Evolutionary conservation across 306 rosid genomes (phyloP).

Genomic region (Begonia masoniana): DNA sequence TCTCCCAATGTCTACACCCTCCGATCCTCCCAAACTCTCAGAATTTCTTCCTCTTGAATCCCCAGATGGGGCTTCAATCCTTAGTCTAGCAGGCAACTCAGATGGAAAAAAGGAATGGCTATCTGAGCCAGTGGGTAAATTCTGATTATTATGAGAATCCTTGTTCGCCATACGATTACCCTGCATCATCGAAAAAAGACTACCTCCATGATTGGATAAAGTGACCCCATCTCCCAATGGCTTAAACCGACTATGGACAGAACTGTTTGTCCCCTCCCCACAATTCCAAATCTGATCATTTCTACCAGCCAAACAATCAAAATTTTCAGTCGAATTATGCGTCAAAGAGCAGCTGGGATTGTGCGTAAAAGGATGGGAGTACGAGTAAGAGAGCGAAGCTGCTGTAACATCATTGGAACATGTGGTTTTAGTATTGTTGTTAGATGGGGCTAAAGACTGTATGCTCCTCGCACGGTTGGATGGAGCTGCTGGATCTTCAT

Average conservation of each 20-base stretch:
- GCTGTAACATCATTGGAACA: slow-evolving; percentile 76
- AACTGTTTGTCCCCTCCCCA: slow-evolving; percentile 97
- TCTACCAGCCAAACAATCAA: slow-evolving; percentile 57
- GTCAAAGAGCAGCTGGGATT: slow-evolving; percentile 93
- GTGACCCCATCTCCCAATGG: slow-evolving; percentile 86
- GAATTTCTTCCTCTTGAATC: slow-evolving; percentile 78
- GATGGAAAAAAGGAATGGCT: slow-evolving; percentile 85
- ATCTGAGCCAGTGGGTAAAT: slow-evolving; percentile 65
- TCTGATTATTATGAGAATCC: slow-evolving; percentile 24
- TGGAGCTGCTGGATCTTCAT: slow-evolving; percentile 31
- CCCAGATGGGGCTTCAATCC: slow-evolving; percentile 53
- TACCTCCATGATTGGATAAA: slow-evolving; percentile 54
- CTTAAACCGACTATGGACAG: slow-evolving; percentile 96
- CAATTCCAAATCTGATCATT: slow-evolving; percentile 92
- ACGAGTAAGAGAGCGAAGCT: slow-evolving; percentile 75
- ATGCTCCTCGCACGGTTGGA: slow-evolving; percentile 34
- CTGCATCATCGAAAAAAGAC: slow-evolving; percentile 57
- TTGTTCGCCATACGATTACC: slow-evolving; percentile 16
- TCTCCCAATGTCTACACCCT: slow-evolving; percentile 49
- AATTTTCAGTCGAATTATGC: slow-evolving; percentile 77
- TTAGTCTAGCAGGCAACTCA: slow-evolving; percentile 76
- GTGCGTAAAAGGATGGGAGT: slow-evolving; percentile 71
- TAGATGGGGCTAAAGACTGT: slow-evolving; percentile 43
- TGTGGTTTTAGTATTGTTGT: slow-evolving; percentile 34
- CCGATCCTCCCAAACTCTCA: slow-evolving; percentile 52